Conservation (phyloP, 164 flowering plant genomes). For the Taxillus chinensis region DNA sequence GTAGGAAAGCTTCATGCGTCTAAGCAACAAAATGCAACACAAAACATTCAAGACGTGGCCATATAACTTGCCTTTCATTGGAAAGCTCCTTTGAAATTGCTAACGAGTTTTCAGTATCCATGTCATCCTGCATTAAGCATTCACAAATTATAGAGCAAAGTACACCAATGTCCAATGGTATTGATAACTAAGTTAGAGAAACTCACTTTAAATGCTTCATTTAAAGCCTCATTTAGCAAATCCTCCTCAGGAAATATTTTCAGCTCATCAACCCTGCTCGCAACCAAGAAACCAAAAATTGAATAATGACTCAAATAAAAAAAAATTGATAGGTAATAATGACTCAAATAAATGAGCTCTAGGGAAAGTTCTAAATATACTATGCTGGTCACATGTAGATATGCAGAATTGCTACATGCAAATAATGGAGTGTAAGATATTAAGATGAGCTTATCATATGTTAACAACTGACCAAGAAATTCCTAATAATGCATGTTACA, state of each 20-base stretch:
- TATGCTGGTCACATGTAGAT: neutral
- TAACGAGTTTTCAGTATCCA: slow-evolving; percentile 8
- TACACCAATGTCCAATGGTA: neutral
- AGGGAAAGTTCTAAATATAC: too few relatives aligned
- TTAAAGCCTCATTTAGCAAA: neutral
- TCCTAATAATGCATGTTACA: too few relatives aligned
- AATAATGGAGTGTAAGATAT: neutral
- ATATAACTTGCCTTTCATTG: slow-evolving; percentile 10
- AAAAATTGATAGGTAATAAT: too few relatives aligned
- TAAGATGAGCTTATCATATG: too few relatives aligned
- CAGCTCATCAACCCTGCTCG: slow-evolving; percentile 1
- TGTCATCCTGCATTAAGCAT: slow-evolving; percentile 20
- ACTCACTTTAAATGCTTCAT: slow-evolving; percentile 45
- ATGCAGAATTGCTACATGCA: neutral
- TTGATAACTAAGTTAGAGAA: neutral
- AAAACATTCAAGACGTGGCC: neutral
- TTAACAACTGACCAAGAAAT: too few relatives aligned
- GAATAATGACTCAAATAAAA: too few relatives aligned
- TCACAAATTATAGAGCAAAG: neutral
- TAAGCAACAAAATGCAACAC: neutral
- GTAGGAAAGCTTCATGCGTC: neutral
- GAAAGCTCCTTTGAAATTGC: slow-evolving; percentile 14
- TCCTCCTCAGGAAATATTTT: neutral
- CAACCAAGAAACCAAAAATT: neutral
- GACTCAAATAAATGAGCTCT: too few relatives aligned